A percentile compares a stretch with the other conserved stretches of the same genome.
These are phyloP conservation scores for Nectriaceae sp. DNA, from an alignment of 2,329 filamentous ascomycete genomes.

Conservation along the genomic window DNA sequence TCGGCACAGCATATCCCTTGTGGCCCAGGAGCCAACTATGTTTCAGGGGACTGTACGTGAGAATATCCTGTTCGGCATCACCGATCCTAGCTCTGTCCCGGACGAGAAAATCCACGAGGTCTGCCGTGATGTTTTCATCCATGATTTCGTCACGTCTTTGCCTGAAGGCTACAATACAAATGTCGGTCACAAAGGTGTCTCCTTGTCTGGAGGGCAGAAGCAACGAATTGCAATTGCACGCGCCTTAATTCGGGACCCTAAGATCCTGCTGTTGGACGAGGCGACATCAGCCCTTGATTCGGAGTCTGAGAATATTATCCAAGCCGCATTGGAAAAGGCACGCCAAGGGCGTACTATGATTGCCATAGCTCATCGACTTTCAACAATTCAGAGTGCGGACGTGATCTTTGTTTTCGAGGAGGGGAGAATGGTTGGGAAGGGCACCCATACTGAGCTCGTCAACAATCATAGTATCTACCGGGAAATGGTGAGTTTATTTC, in stretches of 20 bases:
- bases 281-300: no score
- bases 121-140: constrained; percentile 49
- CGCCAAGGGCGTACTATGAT: constrained; percentile 39
- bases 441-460: constrained; percentile 35
- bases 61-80: constrained; percentile 25
- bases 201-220: no score
- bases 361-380: constrained; percentile 43
- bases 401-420: constrained; percentile 46
- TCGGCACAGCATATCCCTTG: constrained; percentile 23
- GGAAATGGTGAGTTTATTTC: constrained; percentile 20
- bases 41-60: constrained; percentile 37
- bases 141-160: constrained; percentile 55
- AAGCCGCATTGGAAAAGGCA: constrained; percentile 52
- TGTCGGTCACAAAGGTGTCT: constrained; percentile 56
- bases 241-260: no score
- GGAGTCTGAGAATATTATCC: constrained; percentile 56
- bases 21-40: constrained; percentile 25
- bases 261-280: no score
- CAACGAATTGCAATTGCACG: constrained; percentile 62
- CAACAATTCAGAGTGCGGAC: constrained; percentile 45
- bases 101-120: constrained; percentile 29
- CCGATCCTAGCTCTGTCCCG: constrained; percentile 10
- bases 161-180: constrained; percentile 51
- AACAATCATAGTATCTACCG: constrained; percentile 18
- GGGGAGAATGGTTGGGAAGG: constrained; percentile 43